These are phyloP conservation scores for Austroboletus eburneus DNA, from an alignment of 768 basidiomycete genomes.

Conservation along the genomic window DNA sequence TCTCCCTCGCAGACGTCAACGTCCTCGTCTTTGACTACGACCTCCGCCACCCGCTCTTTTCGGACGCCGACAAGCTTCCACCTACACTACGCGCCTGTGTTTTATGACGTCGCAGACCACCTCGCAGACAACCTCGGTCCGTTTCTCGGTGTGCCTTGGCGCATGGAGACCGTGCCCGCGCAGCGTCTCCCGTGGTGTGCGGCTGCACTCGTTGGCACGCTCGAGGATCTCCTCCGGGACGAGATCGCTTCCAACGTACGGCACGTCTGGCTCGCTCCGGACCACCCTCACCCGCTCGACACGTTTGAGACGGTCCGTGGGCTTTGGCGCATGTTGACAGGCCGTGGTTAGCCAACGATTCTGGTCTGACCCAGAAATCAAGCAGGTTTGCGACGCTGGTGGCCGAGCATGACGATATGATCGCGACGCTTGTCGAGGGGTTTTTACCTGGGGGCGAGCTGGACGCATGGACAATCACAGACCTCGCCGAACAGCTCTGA, in stretches of 20 bases:
- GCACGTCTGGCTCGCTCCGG: conserved; percentile 55
- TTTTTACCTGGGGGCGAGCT: conserved; percentile 42
- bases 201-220: conserved; percentile 41
- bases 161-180: conserved; percentile 47
- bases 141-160: conserved; percentile 54
- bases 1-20: conserved; percentile 28
- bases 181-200: conserved; percentile 45
- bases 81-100: conserved; percentile 42
- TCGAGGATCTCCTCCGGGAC: conserved; percentile 24
- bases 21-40: conserved; percentile 55
- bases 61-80: not conserved
- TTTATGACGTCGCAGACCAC: conserved; percentile 38
- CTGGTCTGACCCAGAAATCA: conserved; percentile 25
- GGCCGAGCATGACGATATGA: conserved; percentile 41
- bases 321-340: too few relatives aligned
- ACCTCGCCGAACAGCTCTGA: conserved; percentile 35
- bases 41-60: conserved; percentile 44
- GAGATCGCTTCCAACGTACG: conserved; percentile 29
- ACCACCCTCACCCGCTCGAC: conserved; percentile 41
- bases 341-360: too few relatives aligned
- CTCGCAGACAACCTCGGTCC: conserved; percentile 34
- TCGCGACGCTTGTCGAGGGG: conserved; percentile 39
- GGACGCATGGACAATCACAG: conserved; percentile 39
- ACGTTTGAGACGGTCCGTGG: conserved; percentile 12
- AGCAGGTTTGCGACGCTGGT: conserved; percentile 46